phyloP scores from a whole-genome alignment of 2,329 filamentous ascomycete species.

The Orbilia oligospora region DNA sequence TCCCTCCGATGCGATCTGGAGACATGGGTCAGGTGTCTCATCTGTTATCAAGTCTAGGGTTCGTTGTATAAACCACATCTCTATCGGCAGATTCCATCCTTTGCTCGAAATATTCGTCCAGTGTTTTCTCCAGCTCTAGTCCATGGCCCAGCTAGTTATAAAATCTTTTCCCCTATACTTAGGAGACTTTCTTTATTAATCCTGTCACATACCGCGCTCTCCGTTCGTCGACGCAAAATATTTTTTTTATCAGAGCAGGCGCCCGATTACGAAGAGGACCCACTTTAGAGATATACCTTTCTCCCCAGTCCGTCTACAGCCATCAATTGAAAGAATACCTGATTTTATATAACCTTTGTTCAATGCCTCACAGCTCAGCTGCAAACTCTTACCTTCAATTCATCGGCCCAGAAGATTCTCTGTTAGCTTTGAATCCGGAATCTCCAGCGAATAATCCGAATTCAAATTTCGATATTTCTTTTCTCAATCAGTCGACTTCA shows the following conservation, averaged over 20 bases:
- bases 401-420: constrained; percentile 17
- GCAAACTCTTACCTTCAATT: background rate
- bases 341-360: constrained; percentile 22
- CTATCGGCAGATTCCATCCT: constrained; percentile 29
- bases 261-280: background rate
- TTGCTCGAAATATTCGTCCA: constrained; percentile 32
- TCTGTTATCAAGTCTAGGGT: constrained; percentile 36
- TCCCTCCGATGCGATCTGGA: constrained; percentile 40
- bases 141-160: constrained; percentile 13
- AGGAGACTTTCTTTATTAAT: background rate
- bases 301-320: constrained; percentile 5
- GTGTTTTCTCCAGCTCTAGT: constrained; percentile 29
- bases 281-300: background rate
- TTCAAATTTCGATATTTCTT: constrained; percentile 3
- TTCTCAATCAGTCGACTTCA: background rate
- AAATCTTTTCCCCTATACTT: constrained; percentile 20
- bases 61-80: constrained; percentile 24
- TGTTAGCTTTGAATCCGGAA: constrained; percentile 13
- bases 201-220: constrained; percentile 26
- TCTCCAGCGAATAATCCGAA: background rate
- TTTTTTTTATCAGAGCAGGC: background rate
- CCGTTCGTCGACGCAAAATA: constrained; percentile 37
- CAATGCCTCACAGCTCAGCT: constrained; percentile 32
- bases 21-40: constrained; percentile 30
- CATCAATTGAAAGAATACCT: background rate